Percentiles rank a stretch among this genome's conserved stretches.
Evolutionary conservation across 768 basidiomycete genomes (phyloP).

Genomic region (Tulasnella sp.): DNA sequence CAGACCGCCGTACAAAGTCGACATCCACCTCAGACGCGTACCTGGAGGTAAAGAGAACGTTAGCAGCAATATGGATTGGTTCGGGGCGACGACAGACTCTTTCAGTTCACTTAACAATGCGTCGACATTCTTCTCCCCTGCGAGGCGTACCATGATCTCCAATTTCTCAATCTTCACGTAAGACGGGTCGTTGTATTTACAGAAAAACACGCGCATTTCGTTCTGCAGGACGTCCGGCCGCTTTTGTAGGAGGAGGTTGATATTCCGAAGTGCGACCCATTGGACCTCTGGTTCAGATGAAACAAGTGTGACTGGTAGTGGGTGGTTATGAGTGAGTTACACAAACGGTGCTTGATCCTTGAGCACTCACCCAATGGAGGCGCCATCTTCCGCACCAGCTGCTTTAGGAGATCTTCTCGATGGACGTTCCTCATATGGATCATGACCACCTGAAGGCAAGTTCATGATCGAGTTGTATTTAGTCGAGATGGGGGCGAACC

Average conservation of each 20-base stretch:
- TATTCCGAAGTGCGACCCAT: conserved; percentile 94
- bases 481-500: conserved; percentile 32
- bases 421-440: conserved; percentile 81
- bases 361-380: conserved; percentile 48
- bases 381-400: conserved; percentile 90
- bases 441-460: conserved; percentile 68
- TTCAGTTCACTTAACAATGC: conserved; percentile 89
- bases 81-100: conserved; percentile 46
- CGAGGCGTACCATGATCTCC: conserved; percentile 94
- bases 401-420: conserved; percentile 71
- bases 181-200: conserved; percentile 99
- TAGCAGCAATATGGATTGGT: not conserved
- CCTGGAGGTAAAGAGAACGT: conserved; percentile 31
- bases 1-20: conserved; percentile 89
- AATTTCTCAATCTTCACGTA: conserved; percentile 98
- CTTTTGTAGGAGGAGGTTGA: conserved; percentile 92
- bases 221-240: conserved; percentile 79
- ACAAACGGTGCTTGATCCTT: not conserved
- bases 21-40: conserved; percentile 97
- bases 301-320: conserved; percentile 60
- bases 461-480: not conserved
- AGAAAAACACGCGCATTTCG: conserved; percentile 99
- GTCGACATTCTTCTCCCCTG: conserved; percentile 84
- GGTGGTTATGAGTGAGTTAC: not conserved
- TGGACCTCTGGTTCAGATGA: conserved; percentile 96